A percentile compares a stretch with the other conserved stretches of the same genome.
Conservation (phyloP, 2,329 filamentous ascomycete species). For the Leptographium radiaticola region DNA sequence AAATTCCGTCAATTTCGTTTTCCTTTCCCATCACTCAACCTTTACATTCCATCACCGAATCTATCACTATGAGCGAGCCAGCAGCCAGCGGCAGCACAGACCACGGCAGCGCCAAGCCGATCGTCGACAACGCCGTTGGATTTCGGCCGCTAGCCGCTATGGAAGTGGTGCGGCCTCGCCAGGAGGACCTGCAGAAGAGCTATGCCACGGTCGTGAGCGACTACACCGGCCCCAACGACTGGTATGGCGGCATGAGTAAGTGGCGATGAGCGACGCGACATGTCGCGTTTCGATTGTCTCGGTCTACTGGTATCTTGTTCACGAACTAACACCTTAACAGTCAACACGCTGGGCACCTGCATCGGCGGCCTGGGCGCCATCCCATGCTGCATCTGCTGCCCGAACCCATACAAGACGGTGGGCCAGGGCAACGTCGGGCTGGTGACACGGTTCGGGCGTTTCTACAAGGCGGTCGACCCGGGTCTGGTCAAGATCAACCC, state of each 20-base stretch:
- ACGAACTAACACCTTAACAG: neutral
- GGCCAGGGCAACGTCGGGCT: slow-evolving; percentile 88
- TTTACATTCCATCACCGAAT: neutral
- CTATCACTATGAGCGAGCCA: neutral
- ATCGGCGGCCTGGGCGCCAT: slow-evolving; percentile 75
- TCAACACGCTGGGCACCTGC: slow-evolving; percentile 48
- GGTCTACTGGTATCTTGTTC: neutral
- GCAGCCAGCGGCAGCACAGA: neutral
- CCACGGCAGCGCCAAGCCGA: neutral
- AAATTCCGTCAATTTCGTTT: neutral
- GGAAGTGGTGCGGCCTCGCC: slow-evolving; percentile 62
- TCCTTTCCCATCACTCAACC: neutral
- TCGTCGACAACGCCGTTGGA: slow-evolving; percentile 16
- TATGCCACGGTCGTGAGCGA: slow-evolving; percentile 55
- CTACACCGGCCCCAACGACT: slow-evolving; percentile 62
- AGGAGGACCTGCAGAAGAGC: slow-evolving; percentile 72
- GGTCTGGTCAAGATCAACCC: slow-evolving; percentile 97
- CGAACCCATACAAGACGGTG: slow-evolving; percentile 92
- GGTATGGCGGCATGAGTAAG: slow-evolving; percentile 81
- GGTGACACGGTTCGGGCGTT: slow-evolving; percentile 88
- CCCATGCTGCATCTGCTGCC: slow-evolving; percentile 82
- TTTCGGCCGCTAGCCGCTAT: slow-evolving; percentile 44
- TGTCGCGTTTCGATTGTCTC: neutral
- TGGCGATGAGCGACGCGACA: slow-evolving; percentile 10
- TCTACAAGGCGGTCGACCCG: slow-evolving; percentile 91